Percentiles rank a stretch among this genome's conserved stretches.
Conservation (phyloP, 2,329 filamentous ascomycete species). For the Pseudogymnoascus destructans region DNA sequence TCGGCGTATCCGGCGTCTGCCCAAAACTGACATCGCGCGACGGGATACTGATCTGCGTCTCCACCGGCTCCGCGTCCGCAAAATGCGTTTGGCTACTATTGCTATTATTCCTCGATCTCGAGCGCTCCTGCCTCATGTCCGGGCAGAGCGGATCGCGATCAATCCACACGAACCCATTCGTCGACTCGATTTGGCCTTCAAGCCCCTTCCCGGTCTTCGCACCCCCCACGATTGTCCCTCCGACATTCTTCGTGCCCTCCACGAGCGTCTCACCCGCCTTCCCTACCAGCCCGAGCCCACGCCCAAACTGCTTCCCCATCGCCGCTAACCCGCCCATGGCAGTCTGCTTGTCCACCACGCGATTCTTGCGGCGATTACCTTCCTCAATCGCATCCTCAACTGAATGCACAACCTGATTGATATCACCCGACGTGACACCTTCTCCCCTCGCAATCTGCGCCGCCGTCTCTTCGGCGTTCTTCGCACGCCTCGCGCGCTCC, state of each 20-base stretch:
- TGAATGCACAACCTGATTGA: slow-evolving; percentile 40
- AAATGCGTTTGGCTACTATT: background rate
- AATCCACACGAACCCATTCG: slow-evolving; percentile 30
- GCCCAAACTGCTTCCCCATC: slow-evolving; percentile 4
- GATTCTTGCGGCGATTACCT: slow-evolving; percentile 17
- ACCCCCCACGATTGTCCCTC: slow-evolving; percentile 33
- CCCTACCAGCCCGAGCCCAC: slow-evolving; percentile 20
- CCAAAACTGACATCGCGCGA: background rate
- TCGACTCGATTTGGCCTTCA: slow-evolving; percentile 39
- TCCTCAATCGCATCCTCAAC: slow-evolving; percentile 35
- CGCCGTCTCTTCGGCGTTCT: slow-evolving; percentile 30
- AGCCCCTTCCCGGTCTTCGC: slow-evolving; percentile 37
- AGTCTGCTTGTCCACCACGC: slow-evolving; percentile 10
- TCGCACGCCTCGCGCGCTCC: slow-evolving; percentile 26
- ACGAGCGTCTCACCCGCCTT: slow-evolving; percentile 18
- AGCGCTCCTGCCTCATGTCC: background rate
- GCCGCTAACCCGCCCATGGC: slow-evolving; percentile 5
- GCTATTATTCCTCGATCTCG: background rate
- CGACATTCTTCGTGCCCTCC: slow-evolving; percentile 25
- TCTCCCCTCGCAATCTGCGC: slow-evolving; percentile 32
- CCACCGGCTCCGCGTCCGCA: slow-evolving; percentile 23
- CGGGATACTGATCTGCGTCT: slow-evolving; percentile 18
- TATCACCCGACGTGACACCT: slow-evolving; percentile 39
- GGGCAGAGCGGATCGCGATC: slow-evolving; percentile 11
- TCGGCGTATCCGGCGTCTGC: background rate